phyloP scores from a whole-genome alignment of 495 filamentous ascomycete species.

The Penicillium argentinense region DNA sequence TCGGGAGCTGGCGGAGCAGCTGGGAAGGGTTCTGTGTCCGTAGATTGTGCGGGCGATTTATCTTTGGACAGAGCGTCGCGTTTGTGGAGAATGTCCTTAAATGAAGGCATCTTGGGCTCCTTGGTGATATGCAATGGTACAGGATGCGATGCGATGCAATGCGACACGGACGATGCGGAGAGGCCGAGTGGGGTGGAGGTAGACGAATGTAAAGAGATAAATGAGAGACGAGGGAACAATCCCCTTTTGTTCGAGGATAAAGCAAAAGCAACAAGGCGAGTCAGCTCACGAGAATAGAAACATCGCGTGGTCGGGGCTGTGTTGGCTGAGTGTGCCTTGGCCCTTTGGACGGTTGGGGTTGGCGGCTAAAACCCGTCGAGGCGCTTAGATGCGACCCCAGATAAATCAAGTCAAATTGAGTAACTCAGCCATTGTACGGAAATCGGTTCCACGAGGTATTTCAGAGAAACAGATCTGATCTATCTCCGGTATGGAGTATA shows the following conservation, averaged over 20 bases:
- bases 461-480: too few species aligned
- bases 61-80: conserved; percentile 55
- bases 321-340: too few species aligned
- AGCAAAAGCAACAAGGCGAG: not conserved
- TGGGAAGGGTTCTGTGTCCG: conserved; percentile 4
- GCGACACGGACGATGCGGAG: not conserved
- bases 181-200: not conserved
- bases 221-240: not conserved
- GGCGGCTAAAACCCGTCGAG: too few species aligned
- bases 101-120: conserved; percentile 56
- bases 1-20: conserved; percentile 52
- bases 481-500: too few species aligned
- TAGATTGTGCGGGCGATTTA: conserved; percentile 7
- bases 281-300: conserved; percentile 14
- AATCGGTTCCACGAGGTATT: too few species aligned
- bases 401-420: too few species aligned
- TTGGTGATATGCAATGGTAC: not conserved
- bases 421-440: too few species aligned
- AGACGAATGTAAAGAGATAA: not conserved
- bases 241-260: not conserved
- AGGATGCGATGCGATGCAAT: conserved; percentile 7
- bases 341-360: not conserved
- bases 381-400: too few species aligned
- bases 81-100: conserved; percentile 74
- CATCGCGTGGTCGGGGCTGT: conserved; percentile 11